Percentiles rank a stretch among this genome's conserved stretches.
phyloP scores from a whole-genome alignment of 306 rosid species.

The Gastrolobium bilobum region DNA sequence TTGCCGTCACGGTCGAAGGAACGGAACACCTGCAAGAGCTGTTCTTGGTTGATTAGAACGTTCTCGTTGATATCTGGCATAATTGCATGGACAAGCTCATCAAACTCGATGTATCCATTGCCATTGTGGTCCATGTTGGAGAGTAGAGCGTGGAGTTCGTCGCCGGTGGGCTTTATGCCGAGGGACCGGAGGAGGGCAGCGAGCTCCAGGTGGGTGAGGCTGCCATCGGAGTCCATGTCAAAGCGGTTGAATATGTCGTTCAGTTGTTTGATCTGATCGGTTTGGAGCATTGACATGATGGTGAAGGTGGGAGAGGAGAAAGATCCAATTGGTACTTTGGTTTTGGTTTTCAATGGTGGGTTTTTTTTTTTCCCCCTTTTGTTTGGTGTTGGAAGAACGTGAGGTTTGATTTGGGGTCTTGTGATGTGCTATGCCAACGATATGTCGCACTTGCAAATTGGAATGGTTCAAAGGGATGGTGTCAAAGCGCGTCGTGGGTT shows the following conservation, averaged over 20 bases:
- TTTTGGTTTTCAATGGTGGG: background rate
- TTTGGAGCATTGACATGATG: conserved; percentile 50
- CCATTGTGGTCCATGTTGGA: conserved; percentile 77
- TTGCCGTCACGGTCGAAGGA: conserved; percentile 90
- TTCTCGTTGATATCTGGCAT: conserved; percentile 63
- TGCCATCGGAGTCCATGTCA: conserved; percentile 91
- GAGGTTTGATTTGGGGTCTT: background rate
- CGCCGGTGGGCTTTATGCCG: conserved; percentile 81
- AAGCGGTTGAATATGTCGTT: conserved; percentile 78
- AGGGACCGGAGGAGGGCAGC: conserved; percentile 91
- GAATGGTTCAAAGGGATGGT: no score
- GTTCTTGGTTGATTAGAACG: conserved; percentile 78
- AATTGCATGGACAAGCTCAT: conserved; percentile 70
- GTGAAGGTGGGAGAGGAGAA: background rate
- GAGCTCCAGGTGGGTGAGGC: conserved; percentile 87
- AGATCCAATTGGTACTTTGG: no score
- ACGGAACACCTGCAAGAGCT: conserved; percentile 72
- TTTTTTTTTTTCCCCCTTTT: background rate
- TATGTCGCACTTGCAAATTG: no score
- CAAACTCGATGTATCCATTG: conserved; percentile 79
- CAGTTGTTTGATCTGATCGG: conserved; percentile 72
- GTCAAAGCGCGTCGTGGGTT: no score
- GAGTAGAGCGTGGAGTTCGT: conserved; percentile 64
- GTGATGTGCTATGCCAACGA: background rate
- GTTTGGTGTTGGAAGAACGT: conserved; percentile 28